Conservation (phyloP, 192 early-diverging fungal genomes). For the Podila epicladia region DNA sequence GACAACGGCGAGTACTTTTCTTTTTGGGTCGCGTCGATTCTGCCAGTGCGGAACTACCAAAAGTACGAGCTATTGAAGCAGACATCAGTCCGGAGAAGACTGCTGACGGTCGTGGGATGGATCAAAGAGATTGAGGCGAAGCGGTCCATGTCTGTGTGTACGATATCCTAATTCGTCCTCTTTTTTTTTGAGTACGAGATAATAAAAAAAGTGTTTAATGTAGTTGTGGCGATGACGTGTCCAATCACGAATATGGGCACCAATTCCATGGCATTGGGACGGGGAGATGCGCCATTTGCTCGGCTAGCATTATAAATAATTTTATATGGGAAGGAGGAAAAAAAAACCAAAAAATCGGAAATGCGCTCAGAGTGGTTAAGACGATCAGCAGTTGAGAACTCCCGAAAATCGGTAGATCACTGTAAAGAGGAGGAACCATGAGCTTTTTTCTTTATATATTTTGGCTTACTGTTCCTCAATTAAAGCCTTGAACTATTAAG, state of each 20-base stretch:
- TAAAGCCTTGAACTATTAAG: neutral
- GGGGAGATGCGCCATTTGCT: too few relatives aligned
- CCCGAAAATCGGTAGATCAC: too few relatives aligned
- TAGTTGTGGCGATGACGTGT: neutral
- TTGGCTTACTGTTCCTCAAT: too few relatives aligned
- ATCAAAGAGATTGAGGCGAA: constrained; percentile 51
- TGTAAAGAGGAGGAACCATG: too few relatives aligned
- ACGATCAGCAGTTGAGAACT: too few relatives aligned
- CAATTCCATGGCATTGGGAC: too few relatives aligned
- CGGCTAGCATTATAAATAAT: too few relatives aligned
- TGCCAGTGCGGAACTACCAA: constrained; percentile 57
- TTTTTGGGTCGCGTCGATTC: constrained; percentile 62
- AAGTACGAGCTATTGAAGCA: constrained; percentile 55
- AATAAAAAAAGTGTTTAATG: neutral
- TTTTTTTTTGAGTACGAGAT: neutral
- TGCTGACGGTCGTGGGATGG: constrained; percentile 57
- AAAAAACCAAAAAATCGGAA: too few relatives aligned
- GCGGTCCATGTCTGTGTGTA: constrained; percentile 21
- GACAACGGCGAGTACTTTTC: constrained; percentile 51
- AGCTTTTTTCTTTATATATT: too few relatives aligned
- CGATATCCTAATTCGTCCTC: constrained; percentile 4
- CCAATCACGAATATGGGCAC: too few relatives aligned
- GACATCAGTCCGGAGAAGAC: constrained; percentile 55
- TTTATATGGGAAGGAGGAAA: too few relatives aligned
- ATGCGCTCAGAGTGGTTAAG: too few relatives aligned